Conservation (phyloP, 306 rosid species). For the Citrullus mucosospermus region DNA sequence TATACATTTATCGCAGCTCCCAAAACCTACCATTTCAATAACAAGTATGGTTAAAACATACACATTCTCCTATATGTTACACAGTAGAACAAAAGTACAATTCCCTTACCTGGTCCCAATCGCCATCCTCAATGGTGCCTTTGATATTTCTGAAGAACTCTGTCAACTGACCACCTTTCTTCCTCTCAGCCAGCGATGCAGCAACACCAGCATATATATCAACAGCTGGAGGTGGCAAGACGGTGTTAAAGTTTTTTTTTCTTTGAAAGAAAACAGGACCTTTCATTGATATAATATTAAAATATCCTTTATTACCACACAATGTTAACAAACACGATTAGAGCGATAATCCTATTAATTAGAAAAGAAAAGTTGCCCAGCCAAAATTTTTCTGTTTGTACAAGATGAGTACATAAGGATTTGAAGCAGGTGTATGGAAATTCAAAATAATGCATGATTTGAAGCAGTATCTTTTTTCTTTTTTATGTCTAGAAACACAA, state of each 20-base stretch:
- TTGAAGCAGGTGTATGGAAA: not conserved
- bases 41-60: not conserved
- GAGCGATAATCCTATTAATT: no score
- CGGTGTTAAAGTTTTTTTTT: not conserved
- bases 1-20: constrained; percentile 96
- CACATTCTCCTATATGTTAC: not conserved
- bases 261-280: no score
- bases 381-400: constrained; percentile 81
- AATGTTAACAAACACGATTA: no score
- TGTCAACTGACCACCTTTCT: constrained; percentile 82
- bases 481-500: not conserved
- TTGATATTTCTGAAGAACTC: constrained; percentile 84
- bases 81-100: not conserved
- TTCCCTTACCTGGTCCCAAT: constrained; percentile 84
- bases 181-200: constrained; percentile 92
- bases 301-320: no score
- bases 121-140: constrained; percentile 90
- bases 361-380: constrained; percentile 2
- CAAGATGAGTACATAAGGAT: constrained; percentile 17
- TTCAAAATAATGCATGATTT: not conserved
- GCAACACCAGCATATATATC: constrained; percentile 96
- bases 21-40: constrained; percentile 43
- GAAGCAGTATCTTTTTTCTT: no score
- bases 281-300: no score
- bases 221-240: constrained; percentile 51